phyloP scores from a whole-genome alignment of 495 filamentous ascomycete species.

The Gamarada debralockiae region DNA sequence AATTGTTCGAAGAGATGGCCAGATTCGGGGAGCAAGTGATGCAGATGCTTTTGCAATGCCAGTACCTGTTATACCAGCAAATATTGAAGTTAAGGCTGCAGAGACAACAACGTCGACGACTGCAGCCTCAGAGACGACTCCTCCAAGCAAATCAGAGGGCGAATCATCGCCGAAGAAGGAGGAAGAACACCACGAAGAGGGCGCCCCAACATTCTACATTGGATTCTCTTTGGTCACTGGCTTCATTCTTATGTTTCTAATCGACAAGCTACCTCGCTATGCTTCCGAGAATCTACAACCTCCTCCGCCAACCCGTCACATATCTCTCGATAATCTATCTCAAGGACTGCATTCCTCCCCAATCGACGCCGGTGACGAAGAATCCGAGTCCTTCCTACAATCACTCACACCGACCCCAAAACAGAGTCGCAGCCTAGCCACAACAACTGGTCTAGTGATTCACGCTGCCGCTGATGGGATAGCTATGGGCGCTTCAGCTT shows the following conservation, averaged over 20 bases:
- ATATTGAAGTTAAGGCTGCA: not conserved
- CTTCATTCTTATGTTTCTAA: slow-evolving; percentile 95
- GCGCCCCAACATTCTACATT: slow-evolving; percentile 57
- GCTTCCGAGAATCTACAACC: slow-evolving; percentile 51
- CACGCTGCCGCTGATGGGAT: slow-evolving; percentile 97
- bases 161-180: slow-evolving; percentile 16
- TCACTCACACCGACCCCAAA: slow-evolving; percentile 45
- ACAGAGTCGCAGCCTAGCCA: slow-evolving; percentile 56
- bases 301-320: slow-evolving; percentile 55
- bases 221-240: slow-evolving; percentile 83
- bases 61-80: slow-evolving; percentile 20
- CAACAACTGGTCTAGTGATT: slow-evolving; percentile 91
- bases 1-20: not conserved
- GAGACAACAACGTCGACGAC: slow-evolving; percentile 7
- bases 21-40: not conserved
- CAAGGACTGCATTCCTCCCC: slow-evolving; percentile 40
- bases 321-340: slow-evolving; percentile 75
- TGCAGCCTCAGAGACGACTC: slow-evolving; percentile 21
- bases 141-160: not conserved
- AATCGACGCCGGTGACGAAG: slow-evolving; percentile 30
- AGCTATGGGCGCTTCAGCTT: slow-evolving; percentile 83
- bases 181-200: slow-evolving; percentile 28
- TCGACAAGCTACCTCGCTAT: slow-evolving; percentile 82
- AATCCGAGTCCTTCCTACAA: slow-evolving; percentile 49
- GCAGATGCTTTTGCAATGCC: slow-evolving; percentile 9